Base-by-base conservation (phyloP, 768 basidiomycete species). In the Kwoniella pini region DNA sequence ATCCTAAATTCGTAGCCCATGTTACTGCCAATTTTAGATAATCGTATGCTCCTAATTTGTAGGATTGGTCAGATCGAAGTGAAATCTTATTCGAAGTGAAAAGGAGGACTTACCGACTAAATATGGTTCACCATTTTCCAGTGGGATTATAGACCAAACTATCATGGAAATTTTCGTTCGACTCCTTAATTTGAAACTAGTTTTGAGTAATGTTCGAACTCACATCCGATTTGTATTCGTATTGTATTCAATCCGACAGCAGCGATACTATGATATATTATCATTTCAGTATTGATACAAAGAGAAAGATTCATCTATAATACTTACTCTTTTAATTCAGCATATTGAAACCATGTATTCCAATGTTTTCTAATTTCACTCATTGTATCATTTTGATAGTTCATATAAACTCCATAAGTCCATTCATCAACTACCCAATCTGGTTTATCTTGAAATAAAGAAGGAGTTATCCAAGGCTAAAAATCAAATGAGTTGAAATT, bases 401-500 rank as follows among this genome's bases (percentile, higher is more conserved):
- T 6, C 69, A 71, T 71, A 42, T 77, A 77, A 26, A 46, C 30
- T 17, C 72, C 72, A 42, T 74, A 74, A 3, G 74, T 73, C 67
- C 74, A 72, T 46, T 77, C 76, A 49, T 77, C 76, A 1, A 76
- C 62, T 11, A 77, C 76, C 76, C 76, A 77, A 12, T 67, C 68
- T 0, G 76, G 76, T 50, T 77, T 77, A 30, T 62, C 33, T 12
- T 44, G 62, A 31, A 74, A 77, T 15, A 77, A 12, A 5, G 72
- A 74, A 2, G 76, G 76, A 6, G 74, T 77, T 21, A 77, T 77
- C 76, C 76, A 77, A 38, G 76, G 76, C 69, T 77, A n/a, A n/a
- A n/a, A n/a, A n/a, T n/a, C n/a, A n/a, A n/a, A n/a, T n/a, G n/a
- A n/a, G n/a, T n/a, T n/a, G n/a, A n/a, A n/a, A n/a, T n/a, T n/a